phyloP scores from a whole-genome alignment of 768 basidiomycete species.

The Lentinula aciculospora region DNA sequence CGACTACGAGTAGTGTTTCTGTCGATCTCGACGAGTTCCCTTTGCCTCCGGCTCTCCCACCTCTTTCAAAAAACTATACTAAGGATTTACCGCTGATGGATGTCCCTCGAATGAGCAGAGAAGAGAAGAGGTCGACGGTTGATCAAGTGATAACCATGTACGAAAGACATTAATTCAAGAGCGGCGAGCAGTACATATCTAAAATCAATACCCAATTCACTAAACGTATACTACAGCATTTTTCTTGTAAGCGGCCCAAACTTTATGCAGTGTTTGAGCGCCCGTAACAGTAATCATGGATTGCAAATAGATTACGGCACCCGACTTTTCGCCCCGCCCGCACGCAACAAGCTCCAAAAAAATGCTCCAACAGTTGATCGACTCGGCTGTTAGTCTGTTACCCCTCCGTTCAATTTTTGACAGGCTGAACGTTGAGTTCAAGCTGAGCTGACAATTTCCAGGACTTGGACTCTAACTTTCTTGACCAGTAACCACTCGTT shows the following conservation, averaged over 20 bases:
- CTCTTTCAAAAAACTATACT: background rate
- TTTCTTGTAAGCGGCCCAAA: background rate
- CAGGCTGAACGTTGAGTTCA: background rate
- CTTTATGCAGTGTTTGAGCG: background rate
- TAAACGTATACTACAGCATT: background rate
- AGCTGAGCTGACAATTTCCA: background rate
- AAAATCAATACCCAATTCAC: background rate
- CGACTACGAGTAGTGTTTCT: constrained; percentile 31
- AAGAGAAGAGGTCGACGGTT: constrained; percentile 2
- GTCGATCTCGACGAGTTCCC: constrained; percentile 44
- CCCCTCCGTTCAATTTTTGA: background rate
- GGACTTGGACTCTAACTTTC: background rate
- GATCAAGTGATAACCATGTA: constrained; percentile 6
- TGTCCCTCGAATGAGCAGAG: background rate
- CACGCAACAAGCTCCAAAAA: background rate
- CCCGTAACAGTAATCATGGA: background rate
- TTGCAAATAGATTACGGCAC: background rate
- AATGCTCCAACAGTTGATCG: background rate
- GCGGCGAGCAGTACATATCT: background rate
- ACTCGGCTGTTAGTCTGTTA: background rate
- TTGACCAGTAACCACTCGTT: background rate
- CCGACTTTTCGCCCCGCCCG: background rate
- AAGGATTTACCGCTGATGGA: background rate
- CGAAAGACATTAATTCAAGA: background rate
- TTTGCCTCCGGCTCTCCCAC: constrained; percentile 25